Conservation (phyloP, 2,329 filamentous ascomycete genomes). For the Aspergillus hortae region DNA sequence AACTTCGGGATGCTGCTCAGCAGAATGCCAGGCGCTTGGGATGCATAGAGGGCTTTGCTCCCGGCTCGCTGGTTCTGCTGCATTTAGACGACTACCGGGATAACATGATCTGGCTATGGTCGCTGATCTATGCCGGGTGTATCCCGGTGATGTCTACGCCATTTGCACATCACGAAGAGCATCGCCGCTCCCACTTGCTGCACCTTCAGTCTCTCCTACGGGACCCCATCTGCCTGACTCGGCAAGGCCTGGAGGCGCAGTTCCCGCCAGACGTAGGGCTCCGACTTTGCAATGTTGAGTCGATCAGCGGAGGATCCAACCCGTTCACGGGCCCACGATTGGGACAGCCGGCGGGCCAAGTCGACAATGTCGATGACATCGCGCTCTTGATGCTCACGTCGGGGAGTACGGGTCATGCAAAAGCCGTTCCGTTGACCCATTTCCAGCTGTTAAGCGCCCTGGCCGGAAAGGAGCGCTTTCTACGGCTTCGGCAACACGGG, state of each 20-base stretch:
- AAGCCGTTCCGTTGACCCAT: constrained; percentile 47
- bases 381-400: constrained; percentile 52
- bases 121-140: constrained; percentile 31
- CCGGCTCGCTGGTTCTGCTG: background rate
- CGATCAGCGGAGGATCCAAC: background rate
- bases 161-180: constrained; percentile 24
- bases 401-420: constrained; percentile 50
- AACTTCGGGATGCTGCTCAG: background rate
- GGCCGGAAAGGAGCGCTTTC: constrained; percentile 34
- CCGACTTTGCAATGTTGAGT: background rate
- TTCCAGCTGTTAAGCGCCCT: constrained; percentile 42
- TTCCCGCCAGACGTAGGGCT: background rate
- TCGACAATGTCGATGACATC: constrained; percentile 10
- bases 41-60: background rate
- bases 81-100: constrained; percentile 38
- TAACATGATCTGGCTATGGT: constrained; percentile 41
- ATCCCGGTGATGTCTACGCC: constrained; percentile 36
- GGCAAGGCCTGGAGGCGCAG: background rate
- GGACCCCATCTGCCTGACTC: constrained; percentile 8
- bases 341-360: background rate
- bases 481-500: constrained; percentile 24
- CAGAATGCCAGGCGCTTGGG: background rate
- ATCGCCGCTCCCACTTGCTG: constrained; percentile 26
- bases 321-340: background rate
- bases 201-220: constrained; percentile 20